phyloP scores from a whole-genome alignment of 805 yeast genomes.

The Starmerella bombi region DNA sequence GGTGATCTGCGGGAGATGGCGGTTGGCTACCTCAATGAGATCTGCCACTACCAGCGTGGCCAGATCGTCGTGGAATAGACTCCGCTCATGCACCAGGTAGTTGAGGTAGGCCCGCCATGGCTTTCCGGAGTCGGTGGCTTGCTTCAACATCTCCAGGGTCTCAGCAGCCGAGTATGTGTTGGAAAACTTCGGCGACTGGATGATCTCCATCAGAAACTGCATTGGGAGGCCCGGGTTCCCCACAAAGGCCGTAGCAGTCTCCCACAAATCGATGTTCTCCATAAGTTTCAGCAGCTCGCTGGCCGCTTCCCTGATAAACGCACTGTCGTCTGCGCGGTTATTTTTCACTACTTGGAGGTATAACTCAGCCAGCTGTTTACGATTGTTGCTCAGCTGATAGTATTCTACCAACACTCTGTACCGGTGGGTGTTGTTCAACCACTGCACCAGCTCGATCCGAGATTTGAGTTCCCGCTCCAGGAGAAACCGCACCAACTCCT shows the following conservation, averaged over 20 bases:
- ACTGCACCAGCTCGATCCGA: constrained; percentile 1
- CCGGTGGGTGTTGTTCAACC: constrained; percentile 7
- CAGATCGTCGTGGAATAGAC: constrained; percentile 22
- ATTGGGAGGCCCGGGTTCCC: constrained; percentile 17
- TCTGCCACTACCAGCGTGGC: constrained; percentile 27
- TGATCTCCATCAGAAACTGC: constrained; percentile 25
- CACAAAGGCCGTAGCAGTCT: constrained; percentile 22
- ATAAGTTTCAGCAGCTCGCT: constrained; percentile 22
- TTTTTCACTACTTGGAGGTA: constrained; percentile 12
- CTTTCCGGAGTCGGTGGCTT: constrained; percentile 24
- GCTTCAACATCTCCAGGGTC: constrained; percentile 25
- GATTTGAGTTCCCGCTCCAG: constrained; percentile 6
- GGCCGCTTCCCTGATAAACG: constrained; percentile 22
- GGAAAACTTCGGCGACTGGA: constrained; percentile 21
- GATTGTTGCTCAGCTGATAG: constrained; percentile 2
- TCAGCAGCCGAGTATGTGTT: constrained; percentile 22
- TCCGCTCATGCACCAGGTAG: constrained; percentile 21
- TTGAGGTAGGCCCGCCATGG: constrained; percentile 29
- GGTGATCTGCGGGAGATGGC: constrained; percentile 6
- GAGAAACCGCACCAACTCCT: constrained; percentile 10
- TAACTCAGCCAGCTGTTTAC: constrained; percentile 19
- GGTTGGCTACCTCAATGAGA: constrained; percentile 21
- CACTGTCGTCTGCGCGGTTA: not conserved
- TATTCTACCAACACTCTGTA: constrained; percentile 16
- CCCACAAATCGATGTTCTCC: constrained; percentile 21